Evolutionary conservation across 306 rosid genomes (phyloP).

Genomic region (Pyrus betulifolia): DNA sequence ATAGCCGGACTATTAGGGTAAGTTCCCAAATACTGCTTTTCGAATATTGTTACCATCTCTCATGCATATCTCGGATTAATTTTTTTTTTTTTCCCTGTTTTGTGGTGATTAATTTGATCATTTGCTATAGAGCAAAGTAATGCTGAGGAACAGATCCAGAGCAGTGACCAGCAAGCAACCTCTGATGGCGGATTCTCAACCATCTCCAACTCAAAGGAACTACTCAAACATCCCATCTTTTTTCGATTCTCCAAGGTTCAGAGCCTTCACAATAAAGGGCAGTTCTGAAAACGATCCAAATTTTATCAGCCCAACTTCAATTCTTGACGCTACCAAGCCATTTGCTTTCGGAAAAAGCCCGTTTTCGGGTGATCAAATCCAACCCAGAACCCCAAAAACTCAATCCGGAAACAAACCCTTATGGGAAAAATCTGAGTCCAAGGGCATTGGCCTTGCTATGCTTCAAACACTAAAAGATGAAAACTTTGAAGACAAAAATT

Average conservation of each 20-base stretch:
- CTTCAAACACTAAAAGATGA: slow-evolving; percentile 41
- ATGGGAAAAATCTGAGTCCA: slow-evolving; percentile 28
- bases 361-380: slow-evolving; percentile 24
- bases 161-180: slow-evolving; percentile 64
- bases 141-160: slow-evolving; percentile 82
- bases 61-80: background rate
- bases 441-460: slow-evolving; percentile 66
- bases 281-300: slow-evolving; percentile 35
- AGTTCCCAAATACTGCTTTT: background rate
- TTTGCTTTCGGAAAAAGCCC: slow-evolving; percentile 35
- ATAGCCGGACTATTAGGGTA: background rate
- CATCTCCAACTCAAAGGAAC: slow-evolving; percentile 31
- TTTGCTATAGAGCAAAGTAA: slow-evolving; percentile 14
- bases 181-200: slow-evolving; percentile 72
- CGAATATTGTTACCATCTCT: background rate
- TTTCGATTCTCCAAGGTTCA: slow-evolving; percentile 55
- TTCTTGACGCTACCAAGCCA: slow-evolving; percentile 52
- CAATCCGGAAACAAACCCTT: slow-evolving; percentile 29
- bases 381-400: slow-evolving; percentile 23
- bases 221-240: slow-evolving; percentile 34
- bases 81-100: background rate
- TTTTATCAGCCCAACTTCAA: slow-evolving; percentile 63
- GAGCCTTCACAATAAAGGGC: slow-evolving; percentile 43
- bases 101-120: slow-evolving; percentile 11
- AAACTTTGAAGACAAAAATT: background rate